Evolutionary conservation across 2,329 filamentous ascomycete species (phyloP).

Genomic region (Curvularia sp.): DNA sequence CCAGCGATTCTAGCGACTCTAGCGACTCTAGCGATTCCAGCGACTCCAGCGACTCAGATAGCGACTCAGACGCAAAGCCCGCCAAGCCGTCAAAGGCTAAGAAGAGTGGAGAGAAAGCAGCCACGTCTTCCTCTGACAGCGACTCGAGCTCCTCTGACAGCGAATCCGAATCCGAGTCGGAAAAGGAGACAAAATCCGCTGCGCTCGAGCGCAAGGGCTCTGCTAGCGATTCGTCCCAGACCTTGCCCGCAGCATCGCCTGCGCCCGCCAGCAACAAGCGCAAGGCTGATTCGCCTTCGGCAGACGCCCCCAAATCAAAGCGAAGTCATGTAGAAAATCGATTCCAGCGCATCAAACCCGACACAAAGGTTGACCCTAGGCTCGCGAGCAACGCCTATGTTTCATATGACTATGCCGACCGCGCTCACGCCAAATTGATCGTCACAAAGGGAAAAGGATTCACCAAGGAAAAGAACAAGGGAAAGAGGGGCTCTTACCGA

Average conservation of each 20-base stretch:
- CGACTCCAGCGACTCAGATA: constrained; percentile 38
- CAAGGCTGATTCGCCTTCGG: constrained; percentile 47
- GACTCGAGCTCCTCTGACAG: constrained; percentile 31
- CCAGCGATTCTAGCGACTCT: constrained; percentile 30
- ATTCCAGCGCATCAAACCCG: constrained; percentile 78
- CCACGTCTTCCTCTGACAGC: constrained; percentile 34
- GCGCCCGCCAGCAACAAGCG: constrained; percentile 52
- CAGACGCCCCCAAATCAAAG: constrained; percentile 44
- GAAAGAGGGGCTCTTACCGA: constrained; percentile 79
- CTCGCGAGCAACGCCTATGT: constrained; percentile 83
- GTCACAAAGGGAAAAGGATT: constrained; percentile 96
- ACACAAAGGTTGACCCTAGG: constrained; percentile 70
- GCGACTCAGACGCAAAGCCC: constrained; percentile 30
- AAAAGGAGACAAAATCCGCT: constrained; percentile 4
- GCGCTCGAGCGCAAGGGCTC: constrained; percentile 48
- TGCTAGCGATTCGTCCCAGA: constrained; percentile 55
- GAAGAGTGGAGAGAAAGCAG: constrained; percentile 27
- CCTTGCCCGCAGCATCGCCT: constrained; percentile 42
- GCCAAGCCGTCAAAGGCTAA: constrained; percentile 23
- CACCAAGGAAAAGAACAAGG: constrained; percentile 99
- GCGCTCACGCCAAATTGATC: constrained; percentile 85
- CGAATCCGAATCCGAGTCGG: constrained; percentile 24
- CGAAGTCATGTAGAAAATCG: constrained; percentile 57
- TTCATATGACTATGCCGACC: constrained; percentile 85
- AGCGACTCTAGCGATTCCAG: constrained; percentile 39